Conservation (phyloP, 2,329 filamentous ascomycete genomes). For the Emmonsiellopsis sp. region DNA sequence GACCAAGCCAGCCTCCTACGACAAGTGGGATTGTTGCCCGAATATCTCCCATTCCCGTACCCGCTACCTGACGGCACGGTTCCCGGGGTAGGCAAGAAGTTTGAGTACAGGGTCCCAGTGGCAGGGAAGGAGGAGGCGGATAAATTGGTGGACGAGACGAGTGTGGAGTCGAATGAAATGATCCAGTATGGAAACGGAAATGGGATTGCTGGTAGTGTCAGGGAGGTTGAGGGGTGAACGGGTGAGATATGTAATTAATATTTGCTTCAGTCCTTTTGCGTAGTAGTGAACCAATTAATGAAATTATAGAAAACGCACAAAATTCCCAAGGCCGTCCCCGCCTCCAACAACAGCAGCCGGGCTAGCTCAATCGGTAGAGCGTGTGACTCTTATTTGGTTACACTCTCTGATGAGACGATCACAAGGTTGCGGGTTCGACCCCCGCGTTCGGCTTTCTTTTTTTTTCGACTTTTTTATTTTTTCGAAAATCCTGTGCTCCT, state of each 20-base stretch:
- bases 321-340: too few species aligned
- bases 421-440: conserved; percentile 36
- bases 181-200: conserved; percentile 31
- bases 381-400: conserved; percentile 38
- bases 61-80: conserved; percentile 32
- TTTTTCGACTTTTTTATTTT: conserved; percentile 1
- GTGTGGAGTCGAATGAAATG: conserved; percentile 49
- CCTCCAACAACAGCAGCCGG: conserved; percentile 23
- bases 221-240: not conserved
- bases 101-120: conserved; percentile 55
- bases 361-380: conserved; percentile 45
- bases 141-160: conserved; percentile 44
- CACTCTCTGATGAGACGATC: conserved; percentile 12
- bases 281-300: too few species aligned
- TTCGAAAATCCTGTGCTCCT: not conserved
- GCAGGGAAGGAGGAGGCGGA: conserved; percentile 46
- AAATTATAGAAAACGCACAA: too few species aligned
- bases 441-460: conserved; percentile 30
- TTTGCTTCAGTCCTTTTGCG: too few species aligned
- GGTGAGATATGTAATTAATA: too few species aligned
- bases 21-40: conserved; percentile 50
- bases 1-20: conserved; percentile 53
- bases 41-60: conserved; percentile 57
- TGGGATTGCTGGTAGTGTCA: not conserved
- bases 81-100: conserved; percentile 32